These are phyloP conservation scores for Neofusicoccum kwambonambiense DNA, from an alignment of 2,329 filamentous ascomycete species.

Conservation along the genomic window DNA sequence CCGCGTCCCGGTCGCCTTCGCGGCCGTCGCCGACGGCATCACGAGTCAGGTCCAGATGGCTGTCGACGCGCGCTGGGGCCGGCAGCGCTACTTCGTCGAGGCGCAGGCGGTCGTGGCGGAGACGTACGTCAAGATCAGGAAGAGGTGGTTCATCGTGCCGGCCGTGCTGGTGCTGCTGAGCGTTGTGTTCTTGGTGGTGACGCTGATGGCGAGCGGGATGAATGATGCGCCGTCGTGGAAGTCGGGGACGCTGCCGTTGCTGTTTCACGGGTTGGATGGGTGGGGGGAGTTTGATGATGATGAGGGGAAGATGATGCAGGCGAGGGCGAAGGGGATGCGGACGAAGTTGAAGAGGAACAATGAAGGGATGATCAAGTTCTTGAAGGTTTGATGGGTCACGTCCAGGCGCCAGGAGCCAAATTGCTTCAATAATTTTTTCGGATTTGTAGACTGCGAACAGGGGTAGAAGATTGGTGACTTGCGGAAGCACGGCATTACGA, in stretches of 20 bases:
- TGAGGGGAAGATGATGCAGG: background rate
- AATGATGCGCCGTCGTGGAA: background rate
- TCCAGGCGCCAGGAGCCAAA: no score
- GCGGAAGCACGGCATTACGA: no score
- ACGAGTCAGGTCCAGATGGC: no score
- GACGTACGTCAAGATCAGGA: background rate
- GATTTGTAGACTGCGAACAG: no score
- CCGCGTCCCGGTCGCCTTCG: no score
- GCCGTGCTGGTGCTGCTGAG: background rate
- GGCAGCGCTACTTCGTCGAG: background rate
- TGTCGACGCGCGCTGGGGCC: background rate
- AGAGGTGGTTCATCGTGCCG: background rate
- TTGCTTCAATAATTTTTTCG: no score
- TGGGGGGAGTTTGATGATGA: background rate
- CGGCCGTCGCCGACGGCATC: no score
- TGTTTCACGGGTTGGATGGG: background rate
- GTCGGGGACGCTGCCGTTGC: background rate
- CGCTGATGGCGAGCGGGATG: background rate
- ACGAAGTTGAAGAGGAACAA: no score
- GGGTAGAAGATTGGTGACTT: no score
- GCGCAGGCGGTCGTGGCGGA: background rate
- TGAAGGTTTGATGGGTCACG: no score
- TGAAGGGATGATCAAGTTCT: no score
- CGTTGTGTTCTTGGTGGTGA: background rate
- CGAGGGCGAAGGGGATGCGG: no score